phyloP scores from a whole-genome alignment of 208 protist species.

The Trypanosomatidae sp. region DNA sequence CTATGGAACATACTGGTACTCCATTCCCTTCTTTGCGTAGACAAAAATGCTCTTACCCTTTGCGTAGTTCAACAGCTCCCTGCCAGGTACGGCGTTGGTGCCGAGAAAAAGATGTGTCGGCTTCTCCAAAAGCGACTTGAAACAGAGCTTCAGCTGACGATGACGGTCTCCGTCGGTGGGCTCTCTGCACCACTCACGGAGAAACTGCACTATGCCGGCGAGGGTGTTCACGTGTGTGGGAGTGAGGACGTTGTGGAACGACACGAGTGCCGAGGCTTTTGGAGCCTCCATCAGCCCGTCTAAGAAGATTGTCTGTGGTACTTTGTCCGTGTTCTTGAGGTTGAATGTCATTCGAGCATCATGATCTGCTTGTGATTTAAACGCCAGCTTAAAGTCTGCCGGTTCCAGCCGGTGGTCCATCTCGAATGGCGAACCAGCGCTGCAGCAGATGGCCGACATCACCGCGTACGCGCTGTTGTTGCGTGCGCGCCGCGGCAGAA shows the following conservation, averaged over 20 bases:
- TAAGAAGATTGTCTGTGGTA: conserved; percentile 70
- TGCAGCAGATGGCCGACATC: conserved; percentile 73
- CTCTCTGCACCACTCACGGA: conserved; percentile 59
- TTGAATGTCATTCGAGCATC: conserved; percentile 83
- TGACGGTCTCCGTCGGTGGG: conserved; percentile 80
- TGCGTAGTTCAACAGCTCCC: conserved; percentile 81
- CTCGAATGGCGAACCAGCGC: conserved; percentile 77
- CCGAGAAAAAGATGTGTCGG: conserved; percentile 80
- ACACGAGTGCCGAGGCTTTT: conserved; percentile 61
- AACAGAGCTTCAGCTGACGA: conserved; percentile 68
- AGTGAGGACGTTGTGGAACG: conserved; percentile 54
- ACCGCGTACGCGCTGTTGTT: conserved; percentile 76
- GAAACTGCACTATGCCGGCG: conserved; percentile 60
- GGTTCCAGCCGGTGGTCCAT: conserved; percentile 89
- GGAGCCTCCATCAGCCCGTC: conserved; percentile 76
- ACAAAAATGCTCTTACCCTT: conserved; percentile 83
- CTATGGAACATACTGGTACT: conserved; percentile 72
- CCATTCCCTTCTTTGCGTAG: conserved; percentile 70
- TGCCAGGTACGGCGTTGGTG: conserved; percentile 49
- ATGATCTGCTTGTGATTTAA: conserved; percentile 65
- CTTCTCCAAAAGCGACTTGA: conserved; percentile 48
- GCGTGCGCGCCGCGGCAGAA: conserved; percentile 74
- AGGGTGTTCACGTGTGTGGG: conserved; percentile 66
- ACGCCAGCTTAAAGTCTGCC: conserved; percentile 85
- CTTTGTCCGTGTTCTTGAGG: conserved; percentile 58